A percentile compares a stretch with the other conserved stretches of the same genome.
phyloP scores from a whole-genome alignment of 2,329 filamentous ascomycete genomes.

The Xylariaceae sp. region DNA sequence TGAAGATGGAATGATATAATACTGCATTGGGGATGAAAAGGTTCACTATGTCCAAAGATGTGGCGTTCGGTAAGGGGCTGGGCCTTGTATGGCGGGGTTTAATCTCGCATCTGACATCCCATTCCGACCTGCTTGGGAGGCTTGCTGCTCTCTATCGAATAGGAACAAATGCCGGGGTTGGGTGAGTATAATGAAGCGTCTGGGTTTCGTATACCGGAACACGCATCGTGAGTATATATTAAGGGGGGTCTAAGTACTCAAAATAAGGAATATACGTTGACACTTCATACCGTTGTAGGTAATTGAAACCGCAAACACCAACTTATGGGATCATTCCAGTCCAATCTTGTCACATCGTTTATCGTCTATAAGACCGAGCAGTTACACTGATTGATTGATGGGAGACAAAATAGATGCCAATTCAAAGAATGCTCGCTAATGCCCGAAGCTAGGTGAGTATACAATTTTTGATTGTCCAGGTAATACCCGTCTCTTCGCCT shows the following conservation, averaged over 20 bases:
- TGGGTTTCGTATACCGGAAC: too few species aligned
- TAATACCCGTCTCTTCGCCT: not conserved
- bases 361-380: too few species aligned
- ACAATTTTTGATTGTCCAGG: not conserved
- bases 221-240: too few species aligned
- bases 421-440: not conserved
- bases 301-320: too few species aligned
- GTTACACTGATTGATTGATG: not conserved
- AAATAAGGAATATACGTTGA: too few species aligned
- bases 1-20: constrained; percentile 8
- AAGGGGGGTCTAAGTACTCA: too few species aligned
- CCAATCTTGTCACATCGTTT: too few species aligned
- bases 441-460: not conserved
- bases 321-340: too few species aligned
- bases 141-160: not conserved
- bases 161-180: not conserved
- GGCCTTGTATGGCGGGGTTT: not conserved
- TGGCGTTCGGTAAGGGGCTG: constrained; percentile 7
- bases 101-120: not conserved
- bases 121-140: not conserved
- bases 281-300: too few species aligned
- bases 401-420: not conserved
- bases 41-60: not conserved
- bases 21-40: not conserved
- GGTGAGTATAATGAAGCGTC: not conserved